Base-by-base conservation (phyloP, 495 filamentous ascomycete genomes). In the Aspergillus haitiensis region DNA sequence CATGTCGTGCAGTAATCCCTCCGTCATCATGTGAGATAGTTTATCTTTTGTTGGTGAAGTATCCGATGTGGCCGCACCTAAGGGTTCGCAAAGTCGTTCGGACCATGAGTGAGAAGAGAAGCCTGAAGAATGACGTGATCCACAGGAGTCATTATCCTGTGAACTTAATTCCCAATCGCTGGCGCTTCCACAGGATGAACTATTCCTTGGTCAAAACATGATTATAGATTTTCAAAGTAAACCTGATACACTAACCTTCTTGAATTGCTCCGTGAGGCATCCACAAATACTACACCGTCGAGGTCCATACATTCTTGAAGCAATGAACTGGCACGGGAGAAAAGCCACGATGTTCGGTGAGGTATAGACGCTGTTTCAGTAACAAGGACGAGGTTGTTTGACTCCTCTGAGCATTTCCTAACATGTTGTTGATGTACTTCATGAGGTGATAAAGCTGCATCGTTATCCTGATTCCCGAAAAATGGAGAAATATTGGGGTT, bases 231-330 rank as follows among this genome's bases (percentile, higher is more conserved):
- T 49, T 27, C 11, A 18, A n/a, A 16, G 5, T 7, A 13, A 7
- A 53, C 13, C 7, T n/a, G 15, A 7, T 13, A n/a, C 5, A 40
- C 64, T 46, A 42, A 64, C 66, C 63, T 65, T 59, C 67, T 47
- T 35, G 64, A 60, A 32, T 64, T 66, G 12, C 34, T 55, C 10
- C 60, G 58, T 0, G 65, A 60, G 7, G 70, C 64, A 52, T 75
- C 71, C 8, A 74, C 52, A 54, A 77, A 75, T 32, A 72, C 31
- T 2, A 73, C 73, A 12, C 73, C 74, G 45, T 75, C 74, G 16
- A 72, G 52, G 31, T 70, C 67, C 52, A 74, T 67, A 1, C 63
- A 64, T 7, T 65, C 63, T 18, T 61, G 64, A n/a, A 77, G 64
- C 18, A 77, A 49, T 21, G 59, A 51, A 12, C 70, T 66, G 11